A percentile compares a stretch with the other conserved stretches of the same genome.
These are phyloP conservation scores for Solanum etuberosum DNA, from an alignment of 257 asterid genomes.

Conservation along the genomic window DNA sequence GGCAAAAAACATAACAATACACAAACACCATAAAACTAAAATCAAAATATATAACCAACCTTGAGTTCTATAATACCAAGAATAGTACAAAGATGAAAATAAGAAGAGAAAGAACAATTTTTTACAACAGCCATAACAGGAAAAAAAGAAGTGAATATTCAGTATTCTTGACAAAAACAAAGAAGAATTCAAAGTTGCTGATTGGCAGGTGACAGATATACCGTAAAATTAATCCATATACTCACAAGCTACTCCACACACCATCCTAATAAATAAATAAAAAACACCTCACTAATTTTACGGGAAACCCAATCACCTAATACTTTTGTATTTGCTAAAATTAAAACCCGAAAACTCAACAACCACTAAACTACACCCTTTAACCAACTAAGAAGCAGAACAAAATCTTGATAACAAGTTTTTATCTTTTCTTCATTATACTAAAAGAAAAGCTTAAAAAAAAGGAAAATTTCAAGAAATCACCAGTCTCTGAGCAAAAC, in stretches of 20 bases:
- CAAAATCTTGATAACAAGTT: not conserved
- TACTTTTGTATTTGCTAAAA: too few species aligned
- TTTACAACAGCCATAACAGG: not conserved
- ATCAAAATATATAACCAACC: not conserved
- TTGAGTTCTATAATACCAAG: not conserved
- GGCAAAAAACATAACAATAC: not conserved
- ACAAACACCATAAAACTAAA: not conserved
- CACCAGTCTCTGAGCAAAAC: not conserved
- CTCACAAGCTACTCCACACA: not conserved
- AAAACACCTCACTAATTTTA: not conserved
- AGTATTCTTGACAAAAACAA: not conserved
- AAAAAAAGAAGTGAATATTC: not conserved
- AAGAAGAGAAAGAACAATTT: not conserved
- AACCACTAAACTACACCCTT: not conserved
- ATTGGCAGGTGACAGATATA: too few species aligned
- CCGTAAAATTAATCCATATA: not conserved
- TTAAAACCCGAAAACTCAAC: not conserved
- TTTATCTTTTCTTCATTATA: not conserved
- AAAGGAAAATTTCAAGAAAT: not conserved
- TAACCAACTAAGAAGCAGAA: not conserved
- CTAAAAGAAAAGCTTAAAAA: not conserved
- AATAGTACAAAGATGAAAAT: not conserved
- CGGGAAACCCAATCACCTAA: not conserved
- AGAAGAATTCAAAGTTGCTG: not conserved
- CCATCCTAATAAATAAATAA: not conserved